A percentile compares a stretch with the other conserved stretches of the same genome.
phyloP scores from a whole-genome alignment of 306 rosid species.

The Sicyos baderoa region DNA sequence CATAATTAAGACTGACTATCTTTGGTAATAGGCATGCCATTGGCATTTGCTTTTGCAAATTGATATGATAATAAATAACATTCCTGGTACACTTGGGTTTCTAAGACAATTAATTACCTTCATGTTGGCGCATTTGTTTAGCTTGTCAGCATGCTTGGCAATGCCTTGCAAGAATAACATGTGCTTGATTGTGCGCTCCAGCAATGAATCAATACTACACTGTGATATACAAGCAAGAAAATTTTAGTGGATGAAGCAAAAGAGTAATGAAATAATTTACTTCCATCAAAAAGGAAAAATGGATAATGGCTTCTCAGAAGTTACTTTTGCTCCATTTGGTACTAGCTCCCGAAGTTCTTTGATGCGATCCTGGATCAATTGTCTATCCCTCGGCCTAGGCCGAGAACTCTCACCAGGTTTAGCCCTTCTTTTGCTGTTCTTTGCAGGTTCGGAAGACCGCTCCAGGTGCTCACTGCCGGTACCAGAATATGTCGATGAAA shows the following conservation, averaged over 20 bases:
- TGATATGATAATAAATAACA: background rate
- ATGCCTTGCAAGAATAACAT: slow-evolving; percentile 82
- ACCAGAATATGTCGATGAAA: slow-evolving; percentile 67
- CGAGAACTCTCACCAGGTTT: slow-evolving; percentile 83
- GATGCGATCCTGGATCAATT: slow-evolving; percentile 94
- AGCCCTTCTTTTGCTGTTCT: slow-evolving; percentile 79
- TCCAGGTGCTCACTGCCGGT: slow-evolving; percentile 64
- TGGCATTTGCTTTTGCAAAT: background rate
- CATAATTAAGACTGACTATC: background rate
- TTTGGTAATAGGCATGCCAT: background rate
- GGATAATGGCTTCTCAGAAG: background rate
- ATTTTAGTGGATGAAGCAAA: background rate
- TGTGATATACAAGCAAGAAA: slow-evolving; percentile 33
- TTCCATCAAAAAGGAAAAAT: background rate
- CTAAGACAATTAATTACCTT: slow-evolving; percentile 41
- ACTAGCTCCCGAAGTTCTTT: slow-evolving; percentile 90
- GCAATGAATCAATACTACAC: slow-evolving; percentile 89
- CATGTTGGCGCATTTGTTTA: slow-evolving; percentile 47
- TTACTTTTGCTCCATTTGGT: slow-evolving; percentile 91
- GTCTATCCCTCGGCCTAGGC: slow-evolving; percentile 98
- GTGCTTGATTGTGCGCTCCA: slow-evolving; percentile 89
- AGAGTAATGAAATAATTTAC: background rate
- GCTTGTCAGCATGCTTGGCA: slow-evolving; percentile 79
- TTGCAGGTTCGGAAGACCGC: slow-evolving; percentile 62
- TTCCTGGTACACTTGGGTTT: slow-evolving; percentile 4